A percentile compares a stretch with the other conserved stretches of the same genome.
phyloP scores from a whole-genome alignment of 2,329 filamentous ascomycete species.

The Diaporthe australafricana region DNA sequence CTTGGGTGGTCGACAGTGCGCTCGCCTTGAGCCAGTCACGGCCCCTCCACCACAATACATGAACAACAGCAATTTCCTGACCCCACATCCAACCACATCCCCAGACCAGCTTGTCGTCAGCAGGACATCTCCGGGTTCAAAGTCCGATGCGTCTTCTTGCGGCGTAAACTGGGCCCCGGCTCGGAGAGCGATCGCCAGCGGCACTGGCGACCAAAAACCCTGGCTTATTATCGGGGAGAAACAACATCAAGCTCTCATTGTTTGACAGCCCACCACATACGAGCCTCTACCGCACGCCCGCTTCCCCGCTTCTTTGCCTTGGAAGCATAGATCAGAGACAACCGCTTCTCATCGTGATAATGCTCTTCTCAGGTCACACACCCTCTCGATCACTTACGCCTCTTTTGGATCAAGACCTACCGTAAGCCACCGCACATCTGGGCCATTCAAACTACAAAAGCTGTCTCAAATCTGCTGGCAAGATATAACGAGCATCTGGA shows the following conservation, averaged over 20 bases:
- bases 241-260: neutral
- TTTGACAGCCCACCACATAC: neutral
- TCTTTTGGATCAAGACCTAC: neutral
- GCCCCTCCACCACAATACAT: conserved; percentile 9
- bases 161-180: conserved; percentile 1
- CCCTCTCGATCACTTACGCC: neutral
- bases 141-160: neutral
- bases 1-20: neutral
- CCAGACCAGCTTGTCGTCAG: neutral
- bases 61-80: conserved; percentile 27
- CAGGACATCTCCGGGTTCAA: neutral
- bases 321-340: neutral
- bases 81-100: conserved; percentile 9
- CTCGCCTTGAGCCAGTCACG: conserved; percentile 21
- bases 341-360: neutral
- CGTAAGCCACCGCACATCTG: neutral
- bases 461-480: neutral
- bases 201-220: neutral
- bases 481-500: neutral
- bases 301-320: neutral
- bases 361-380: neutral
- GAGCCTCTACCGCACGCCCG: neutral
- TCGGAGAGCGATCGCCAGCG: conserved; percentile 4
- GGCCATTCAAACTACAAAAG: neutral
- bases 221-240: neutral